These are phyloP conservation scores for Apodospora peruviana DNA, from an alignment of 495 filamentous ascomycete genomes.

Conservation along the genomic window DNA sequence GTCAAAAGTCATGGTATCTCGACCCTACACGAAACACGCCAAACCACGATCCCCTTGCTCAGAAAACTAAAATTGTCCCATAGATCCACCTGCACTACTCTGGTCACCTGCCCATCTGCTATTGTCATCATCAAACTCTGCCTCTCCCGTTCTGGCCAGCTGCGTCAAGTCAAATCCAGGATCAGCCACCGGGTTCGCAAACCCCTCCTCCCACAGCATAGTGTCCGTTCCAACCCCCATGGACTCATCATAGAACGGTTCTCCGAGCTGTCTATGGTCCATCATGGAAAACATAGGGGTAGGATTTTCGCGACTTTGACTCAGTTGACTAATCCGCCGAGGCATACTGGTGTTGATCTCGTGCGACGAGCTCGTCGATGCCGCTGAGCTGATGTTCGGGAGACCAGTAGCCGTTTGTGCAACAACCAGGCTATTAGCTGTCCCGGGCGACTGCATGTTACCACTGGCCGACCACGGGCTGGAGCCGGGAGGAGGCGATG, in stretches of 20 bases:
- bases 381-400: not conserved
- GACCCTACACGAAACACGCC: no score
- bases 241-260: constrained; percentile 9
- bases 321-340: not conserved
- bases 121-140: no score
- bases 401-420: not conserved
- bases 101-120: no score
- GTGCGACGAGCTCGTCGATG: not conserved
- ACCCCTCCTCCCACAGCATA: constrained; percentile 16
- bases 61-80: no score
- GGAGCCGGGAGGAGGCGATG: not conserved
- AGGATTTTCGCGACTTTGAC: not conserved
- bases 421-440: constrained; percentile 1
- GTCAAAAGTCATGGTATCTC: no score
- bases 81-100: no score
- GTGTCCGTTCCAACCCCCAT: constrained; percentile 9
- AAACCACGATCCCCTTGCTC: no score
- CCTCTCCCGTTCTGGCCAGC: constrained; percentile 7
- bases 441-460: constrained; percentile 2
- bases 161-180: constrained; percentile 13
- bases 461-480: not conserved
- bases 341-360: not conserved
- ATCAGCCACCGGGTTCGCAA: constrained; percentile 10
- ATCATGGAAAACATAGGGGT: constrained; percentile 6
- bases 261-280: not conserved